Evolutionary conservation across 164 flowering plant genomes (phyloP), one percentile per base, ranked within the genome.

Genomic region (Magnolia officinalis): DNA sequence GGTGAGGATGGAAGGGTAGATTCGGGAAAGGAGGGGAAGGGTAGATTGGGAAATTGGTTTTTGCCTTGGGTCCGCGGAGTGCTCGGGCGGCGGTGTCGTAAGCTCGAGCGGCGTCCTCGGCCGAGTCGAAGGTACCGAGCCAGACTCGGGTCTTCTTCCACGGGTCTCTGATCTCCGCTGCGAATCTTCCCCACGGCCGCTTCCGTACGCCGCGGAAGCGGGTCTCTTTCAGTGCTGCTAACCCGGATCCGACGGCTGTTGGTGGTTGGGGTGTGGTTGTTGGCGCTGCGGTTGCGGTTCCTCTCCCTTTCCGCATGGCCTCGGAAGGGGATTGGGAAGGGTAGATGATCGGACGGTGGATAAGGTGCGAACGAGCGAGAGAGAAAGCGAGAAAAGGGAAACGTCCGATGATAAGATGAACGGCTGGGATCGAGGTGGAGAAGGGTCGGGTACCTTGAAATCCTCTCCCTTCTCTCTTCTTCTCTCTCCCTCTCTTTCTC

Each of bases 131-230:
- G 21, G 96, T 93, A 2, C 98, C 98, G 1, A 93, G 83, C 96
- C 98, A 93, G 5, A 93, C 95, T 3, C 98, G 74, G 1, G 91
- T 78, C 74, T 93, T 91, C 85, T 90, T 93, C 85, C 82, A 81
- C 0, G 97, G 97, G 70, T 93, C 95, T 72, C 96, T 79, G 78
- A 91, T 93, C 87, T 93, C 96, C 2, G 93, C 98, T 0, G 96
- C 96, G 79, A 81, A 93, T 75, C 92, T 72, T 0, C 98, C 96
- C 95, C 95, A 91, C 14, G 96, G 98, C 73, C 96, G 82, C 84
- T 87, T 90, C 26, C 95, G 52, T 0, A 93, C 96, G 2, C 98
- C 98, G 55, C 95, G 77, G 80, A 81, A 93, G 49, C 87, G 85
- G 5, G 77, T 73, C 78, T 89, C 93, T 52, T 75, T 80, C n/a